Percentiles rank a stretch among this genome's conserved stretches.
Evolutionary conservation across 257 asterid species (phyloP).

Genomic region (Fraxinus anomala): DNA sequence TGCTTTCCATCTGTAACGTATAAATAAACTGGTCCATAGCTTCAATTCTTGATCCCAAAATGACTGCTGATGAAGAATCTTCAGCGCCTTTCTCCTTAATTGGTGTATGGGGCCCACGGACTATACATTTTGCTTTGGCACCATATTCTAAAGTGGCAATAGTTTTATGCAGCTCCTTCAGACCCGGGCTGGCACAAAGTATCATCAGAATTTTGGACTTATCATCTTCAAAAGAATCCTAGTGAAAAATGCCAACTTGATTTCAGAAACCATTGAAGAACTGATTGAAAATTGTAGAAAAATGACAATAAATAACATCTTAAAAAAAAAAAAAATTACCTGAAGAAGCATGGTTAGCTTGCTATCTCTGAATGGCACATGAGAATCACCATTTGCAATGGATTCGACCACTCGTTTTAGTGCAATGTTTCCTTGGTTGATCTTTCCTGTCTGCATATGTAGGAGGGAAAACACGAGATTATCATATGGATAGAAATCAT

Average conservation of each 20-base stretch:
- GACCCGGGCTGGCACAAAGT: slow-evolving; percentile 93
- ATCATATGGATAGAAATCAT: background rate
- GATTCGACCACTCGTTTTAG: slow-evolving; percentile 94
- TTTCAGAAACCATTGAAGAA: slow-evolving; percentile 13
- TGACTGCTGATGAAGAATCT: slow-evolving; percentile 68
- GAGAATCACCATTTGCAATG: slow-evolving; percentile 94
- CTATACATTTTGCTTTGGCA: slow-evolving; percentile 92
- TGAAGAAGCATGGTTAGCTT: slow-evolving; percentile 98
- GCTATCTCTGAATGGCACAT: slow-evolving; percentile 97
- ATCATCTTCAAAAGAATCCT: slow-evolving; percentile 97
- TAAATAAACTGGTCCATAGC: slow-evolving; percentile 80
- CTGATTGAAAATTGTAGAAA: slow-evolving; percentile 15
- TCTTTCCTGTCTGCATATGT: slow-evolving; percentile 82
- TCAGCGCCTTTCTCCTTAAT: slow-evolving; percentile 68
- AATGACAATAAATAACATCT: background rate
- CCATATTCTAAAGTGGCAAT: slow-evolving; percentile 91
- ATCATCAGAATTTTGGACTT: slow-evolving; percentile 92
- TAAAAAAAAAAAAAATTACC: slow-evolving; percentile 35
- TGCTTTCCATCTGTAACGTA: slow-evolving; percentile 80
- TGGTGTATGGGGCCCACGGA: slow-evolving; percentile 81
- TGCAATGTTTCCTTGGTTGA: slow-evolving; percentile 91
- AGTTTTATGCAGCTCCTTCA: slow-evolving; percentile 88
- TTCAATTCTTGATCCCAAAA: slow-evolving; percentile 74
- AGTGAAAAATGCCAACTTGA: slow-evolving; percentile 15
- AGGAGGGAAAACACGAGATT: background rate